These are phyloP conservation scores for Mallotus repandus DNA, from an alignment of 441 rosid genomes.

Conservation along the genomic window DNA sequence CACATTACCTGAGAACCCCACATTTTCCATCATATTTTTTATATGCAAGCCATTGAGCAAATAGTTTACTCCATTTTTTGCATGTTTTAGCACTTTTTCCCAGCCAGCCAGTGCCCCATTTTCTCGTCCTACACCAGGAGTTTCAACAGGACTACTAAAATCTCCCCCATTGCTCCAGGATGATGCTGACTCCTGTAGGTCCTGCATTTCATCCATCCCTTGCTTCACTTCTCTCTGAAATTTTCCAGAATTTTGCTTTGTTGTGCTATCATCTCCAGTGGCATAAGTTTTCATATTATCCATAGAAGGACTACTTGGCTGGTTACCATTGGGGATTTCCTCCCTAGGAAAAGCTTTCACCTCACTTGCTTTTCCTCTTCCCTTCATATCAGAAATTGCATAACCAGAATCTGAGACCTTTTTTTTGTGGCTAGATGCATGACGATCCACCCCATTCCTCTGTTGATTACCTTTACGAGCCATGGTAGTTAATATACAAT, in stretches of 20 bases:
- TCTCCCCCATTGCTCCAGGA: constrained; percentile 32
- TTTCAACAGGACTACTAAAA: constrained; percentile 32
- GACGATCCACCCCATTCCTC: constrained; percentile 66
- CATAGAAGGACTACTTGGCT: constrained; percentile 23
- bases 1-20: constrained; percentile 46
- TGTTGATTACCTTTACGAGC: constrained; percentile 86
- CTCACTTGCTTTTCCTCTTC: constrained; percentile 44
- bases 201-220: constrained; percentile 33
- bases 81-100: constrained; percentile 36
- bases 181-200: constrained; percentile 29
- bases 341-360: constrained; percentile 46
- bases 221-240: constrained; percentile 37
- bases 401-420: constrained; percentile 48
- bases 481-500: constrained; percentile 36
- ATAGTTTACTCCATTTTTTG: constrained; percentile 34
- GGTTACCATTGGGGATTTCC: constrained; percentile 45
- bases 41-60: constrained; percentile 44
- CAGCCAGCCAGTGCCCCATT: constrained; percentile 31
- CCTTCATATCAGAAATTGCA: constrained; percentile 35
- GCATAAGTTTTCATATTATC: constrained; percentile 21
- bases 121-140: constrained; percentile 33
- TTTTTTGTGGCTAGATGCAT: constrained; percentile 46
- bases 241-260: constrained; percentile 32
- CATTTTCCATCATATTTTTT: constrained; percentile 45
- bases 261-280: constrained; percentile 30